Evolutionary conservation across 2,329 filamentous ascomycete species (phyloP), one percentile per base, ranked within the genome.

Genomic region (Claviceps sp.): DNA sequence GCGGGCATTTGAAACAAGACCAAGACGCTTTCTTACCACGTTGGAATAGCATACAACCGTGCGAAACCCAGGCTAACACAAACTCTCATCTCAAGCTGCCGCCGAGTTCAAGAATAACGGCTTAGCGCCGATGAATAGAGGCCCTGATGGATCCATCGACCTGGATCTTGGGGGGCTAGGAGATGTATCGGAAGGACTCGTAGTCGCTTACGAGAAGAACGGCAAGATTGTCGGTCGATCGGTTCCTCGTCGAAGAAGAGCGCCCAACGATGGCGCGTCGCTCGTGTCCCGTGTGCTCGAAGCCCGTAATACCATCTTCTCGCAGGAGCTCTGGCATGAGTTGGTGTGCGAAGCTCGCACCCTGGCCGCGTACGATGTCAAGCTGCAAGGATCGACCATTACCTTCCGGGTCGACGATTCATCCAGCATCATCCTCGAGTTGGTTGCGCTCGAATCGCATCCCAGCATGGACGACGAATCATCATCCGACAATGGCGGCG

Each of bases 301-400:
- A 59, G 85, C 87, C 2, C 77, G 87, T 52, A 85, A 93, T 65
- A 88, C 85, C 48, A 75, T 91, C 19, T 89, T 87, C 60, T 82
- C 87, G 30, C 84, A 90, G 62, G 93, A 98, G 64, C 71, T 98
- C 1, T 96, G 89, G 77, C 83, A 95, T 59, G 93, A 98, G 67
- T 74, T 97, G 54, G 83, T 84, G 50, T 78, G 88, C 17, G 93
- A 98, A 68, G 82, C 86, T 0, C 84, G 89, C 16, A 76, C 76
- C 0, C 72, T 95, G 22, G 75, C 84, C 3, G 81, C 82, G 11
- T 82, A 87, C 55, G 80, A 84, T 10, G 83, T 96, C 13, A 77
- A 76, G 26, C 77, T 82, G 14, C 75, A 80, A 39, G 80, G 76
- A 14, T 70, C 78, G 26, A 68, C 73, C 3, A 73, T 89, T 43